Conservation (phyloP, 2,329 filamentous ascomycete species). For the Botrytis porri region DNA sequence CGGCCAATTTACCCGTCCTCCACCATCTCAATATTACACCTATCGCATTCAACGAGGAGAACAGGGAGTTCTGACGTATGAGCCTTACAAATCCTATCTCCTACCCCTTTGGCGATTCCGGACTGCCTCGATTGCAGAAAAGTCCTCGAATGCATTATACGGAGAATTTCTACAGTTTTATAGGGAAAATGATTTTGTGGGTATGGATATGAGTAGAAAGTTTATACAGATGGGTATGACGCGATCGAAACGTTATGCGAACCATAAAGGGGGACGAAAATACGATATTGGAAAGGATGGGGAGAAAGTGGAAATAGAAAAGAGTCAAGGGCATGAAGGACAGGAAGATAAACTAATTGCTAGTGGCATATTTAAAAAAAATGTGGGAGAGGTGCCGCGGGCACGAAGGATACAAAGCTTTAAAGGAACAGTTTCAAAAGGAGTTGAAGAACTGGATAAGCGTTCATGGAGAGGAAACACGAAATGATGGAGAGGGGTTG, state of each 20-base stretch:
- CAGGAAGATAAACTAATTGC: constrained; percentile 50
- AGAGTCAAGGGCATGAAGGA: constrained; percentile 45
- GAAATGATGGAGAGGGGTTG: not conserved
- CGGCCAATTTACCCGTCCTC: not conserved
- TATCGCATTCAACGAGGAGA: constrained; percentile 56
- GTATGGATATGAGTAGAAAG: constrained; percentile 63
- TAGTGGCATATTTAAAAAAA: constrained; percentile 47
- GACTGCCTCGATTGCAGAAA: constrained; percentile 49
- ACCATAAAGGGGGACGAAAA: constrained; percentile 54
- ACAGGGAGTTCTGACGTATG: constrained; percentile 58
- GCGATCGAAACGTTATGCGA: constrained; percentile 56
- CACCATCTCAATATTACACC: not conserved
- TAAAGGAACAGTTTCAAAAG: not conserved
- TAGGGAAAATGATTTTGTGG: constrained; percentile 54
- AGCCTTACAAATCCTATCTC: constrained; percentile 60
- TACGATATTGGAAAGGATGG: constrained; percentile 41
- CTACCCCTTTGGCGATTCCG: constrained; percentile 60
- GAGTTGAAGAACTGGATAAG: constrained; percentile 1
- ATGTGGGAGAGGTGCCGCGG: constrained; percentile 42
- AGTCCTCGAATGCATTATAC: constrained; percentile 50
- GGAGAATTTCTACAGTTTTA: constrained; percentile 51
- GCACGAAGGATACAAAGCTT: constrained; percentile 1
- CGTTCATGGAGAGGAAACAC: not conserved
- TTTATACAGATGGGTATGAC: constrained; percentile 68
- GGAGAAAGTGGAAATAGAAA: constrained; percentile 37